phyloP scores from a whole-genome alignment of 2,329 filamentous ascomycete species.

The Talaromyces amestolkiae region DNA sequence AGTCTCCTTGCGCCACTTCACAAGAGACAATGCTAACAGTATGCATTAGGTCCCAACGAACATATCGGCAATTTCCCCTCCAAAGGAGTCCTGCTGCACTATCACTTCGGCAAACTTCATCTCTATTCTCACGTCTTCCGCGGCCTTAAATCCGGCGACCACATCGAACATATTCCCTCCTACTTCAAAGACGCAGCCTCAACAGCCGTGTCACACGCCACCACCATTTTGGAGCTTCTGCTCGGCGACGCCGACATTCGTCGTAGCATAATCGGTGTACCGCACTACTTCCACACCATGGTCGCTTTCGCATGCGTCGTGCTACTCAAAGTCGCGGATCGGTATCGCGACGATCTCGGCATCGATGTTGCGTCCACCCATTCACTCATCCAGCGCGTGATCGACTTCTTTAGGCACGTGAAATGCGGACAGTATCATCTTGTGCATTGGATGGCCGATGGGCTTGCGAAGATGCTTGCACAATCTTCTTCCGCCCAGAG shows the following conservation, averaged over 20 bases:
- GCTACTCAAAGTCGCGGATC: conserved; percentile 39
- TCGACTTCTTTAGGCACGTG: conserved; percentile 30
- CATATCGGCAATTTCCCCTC: conserved; percentile 47
- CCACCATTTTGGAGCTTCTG: conserved; percentile 40
- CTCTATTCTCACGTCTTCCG: conserved; percentile 50
- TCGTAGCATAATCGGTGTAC: conserved; percentile 38
- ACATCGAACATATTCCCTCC: conserved; percentile 35
- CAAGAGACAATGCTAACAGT: not conserved
- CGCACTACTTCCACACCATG: conserved; percentile 46
- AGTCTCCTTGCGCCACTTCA: not conserved
- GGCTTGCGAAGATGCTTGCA: conserved; percentile 31
- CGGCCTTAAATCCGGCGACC: conserved; percentile 30
- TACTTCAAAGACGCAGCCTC: conserved; percentile 30
- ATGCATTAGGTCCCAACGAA: conserved; percentile 11
- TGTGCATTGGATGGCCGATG: conserved; percentile 33
- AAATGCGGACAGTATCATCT: conserved; percentile 32
- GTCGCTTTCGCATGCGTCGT: conserved; percentile 44
- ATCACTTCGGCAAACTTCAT: conserved; percentile 50
- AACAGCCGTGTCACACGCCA: conserved; percentile 34
- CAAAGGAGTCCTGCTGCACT: conserved; percentile 47
- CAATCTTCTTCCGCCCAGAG: conserved; percentile 1
- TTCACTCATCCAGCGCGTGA: conserved; percentile 28
- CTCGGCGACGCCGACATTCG: conserved; percentile 38
- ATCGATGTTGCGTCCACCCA: conserved; percentile 29
- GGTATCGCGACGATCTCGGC: conserved; percentile 36